Evolutionary conservation across 345 rosid genomes (phyloP).

Genomic region (Erysimum cheiranthoides): DNA sequence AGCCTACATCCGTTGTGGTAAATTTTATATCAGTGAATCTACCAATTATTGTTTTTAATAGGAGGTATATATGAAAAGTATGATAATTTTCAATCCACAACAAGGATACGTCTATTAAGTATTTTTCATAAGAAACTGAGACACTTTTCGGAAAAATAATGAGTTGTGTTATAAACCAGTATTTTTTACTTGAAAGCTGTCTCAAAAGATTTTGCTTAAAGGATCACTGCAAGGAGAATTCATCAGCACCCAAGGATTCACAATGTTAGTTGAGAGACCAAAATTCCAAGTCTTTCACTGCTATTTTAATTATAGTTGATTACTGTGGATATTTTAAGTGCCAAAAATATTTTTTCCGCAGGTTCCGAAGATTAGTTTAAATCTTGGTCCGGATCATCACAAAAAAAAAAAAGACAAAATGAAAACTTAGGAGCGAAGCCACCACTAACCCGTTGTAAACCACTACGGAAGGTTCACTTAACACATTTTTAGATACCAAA

Average conservation of each 20-base stretch:
- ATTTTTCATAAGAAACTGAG: not conserved
- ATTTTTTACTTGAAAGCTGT: not conserved
- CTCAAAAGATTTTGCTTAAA: not conserved
- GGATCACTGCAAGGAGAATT: not conserved
- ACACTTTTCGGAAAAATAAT: not conserved
- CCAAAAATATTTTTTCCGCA: not conserved
- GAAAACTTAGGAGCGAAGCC: conserved; percentile 19
- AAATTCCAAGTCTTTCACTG: not conserved
- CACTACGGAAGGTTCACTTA: not conserved
- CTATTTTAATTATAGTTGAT: not conserved
- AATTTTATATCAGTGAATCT: not conserved
- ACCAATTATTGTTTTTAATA: too few species aligned
- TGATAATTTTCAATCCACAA: not conserved
- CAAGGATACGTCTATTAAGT: not conserved
- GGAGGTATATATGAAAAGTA: not conserved
- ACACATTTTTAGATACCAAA: not conserved
- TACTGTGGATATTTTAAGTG: not conserved
- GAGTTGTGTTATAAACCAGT: not conserved
- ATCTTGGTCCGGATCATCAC: not conserved
- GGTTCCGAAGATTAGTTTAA: not conserved
- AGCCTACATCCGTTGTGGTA: not conserved
- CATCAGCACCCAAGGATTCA: not conserved
- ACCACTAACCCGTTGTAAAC: conserved; percentile 1
- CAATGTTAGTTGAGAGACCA: not conserved
- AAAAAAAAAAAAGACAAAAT: not conserved